Percentiles rank a stretch among this genome's conserved stretches.
These are phyloP conservation scores for Leptosphaerulina australis DNA, from an alignment of 2,329 filamentous ascomycete genomes.

Conservation along the genomic window DNA sequence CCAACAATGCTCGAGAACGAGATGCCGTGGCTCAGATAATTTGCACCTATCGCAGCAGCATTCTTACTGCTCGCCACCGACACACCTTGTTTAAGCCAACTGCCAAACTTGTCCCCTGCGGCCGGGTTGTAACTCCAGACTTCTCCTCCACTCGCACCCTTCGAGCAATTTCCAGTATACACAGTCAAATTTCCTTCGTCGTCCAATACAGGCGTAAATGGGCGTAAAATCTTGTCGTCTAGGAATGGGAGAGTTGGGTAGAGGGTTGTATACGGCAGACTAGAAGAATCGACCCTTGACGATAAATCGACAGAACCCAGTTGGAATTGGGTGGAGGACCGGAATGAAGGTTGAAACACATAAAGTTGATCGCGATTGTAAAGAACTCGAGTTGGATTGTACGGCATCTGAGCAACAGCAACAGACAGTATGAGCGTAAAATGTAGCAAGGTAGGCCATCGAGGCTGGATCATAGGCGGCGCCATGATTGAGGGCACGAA, in stretches of 20 bases:
- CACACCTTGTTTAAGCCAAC: conserved; percentile 59
- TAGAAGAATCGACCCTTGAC: conserved; percentile 58
- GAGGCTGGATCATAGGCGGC: not conserved
- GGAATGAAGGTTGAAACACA: conserved; percentile 66
- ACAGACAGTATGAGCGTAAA: conserved; percentile 13
- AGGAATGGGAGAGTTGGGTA: conserved; percentile 69
- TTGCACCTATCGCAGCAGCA: conserved; percentile 53
- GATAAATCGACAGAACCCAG: conserved; percentile 72
- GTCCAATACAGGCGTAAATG: conserved; percentile 72
- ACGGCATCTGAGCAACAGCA: conserved; percentile 64
- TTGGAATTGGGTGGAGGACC: conserved; percentile 55
- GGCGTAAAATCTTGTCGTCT: conserved; percentile 54
- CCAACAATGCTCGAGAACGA: conserved; percentile 69
- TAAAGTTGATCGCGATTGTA: conserved; percentile 67
- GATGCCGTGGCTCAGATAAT: conserved; percentile 65
- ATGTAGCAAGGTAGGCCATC: conserved; percentile 12
- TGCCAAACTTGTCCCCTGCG: conserved; percentile 52
- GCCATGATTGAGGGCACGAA: conserved; percentile 11
- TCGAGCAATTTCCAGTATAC: conserved; percentile 74
- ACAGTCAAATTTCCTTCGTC: conserved; percentile 73
- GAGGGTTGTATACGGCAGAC: conserved; percentile 55
- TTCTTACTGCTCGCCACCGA: conserved; percentile 44
- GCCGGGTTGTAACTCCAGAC: conserved; percentile 72
- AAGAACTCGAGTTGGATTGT: conserved; percentile 77
- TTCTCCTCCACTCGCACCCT: conserved; percentile 56